These are phyloP conservation scores for Leccinum longicurvipes DNA, from an alignment of 768 basidiomycete genomes.

Conservation along the genomic window DNA sequence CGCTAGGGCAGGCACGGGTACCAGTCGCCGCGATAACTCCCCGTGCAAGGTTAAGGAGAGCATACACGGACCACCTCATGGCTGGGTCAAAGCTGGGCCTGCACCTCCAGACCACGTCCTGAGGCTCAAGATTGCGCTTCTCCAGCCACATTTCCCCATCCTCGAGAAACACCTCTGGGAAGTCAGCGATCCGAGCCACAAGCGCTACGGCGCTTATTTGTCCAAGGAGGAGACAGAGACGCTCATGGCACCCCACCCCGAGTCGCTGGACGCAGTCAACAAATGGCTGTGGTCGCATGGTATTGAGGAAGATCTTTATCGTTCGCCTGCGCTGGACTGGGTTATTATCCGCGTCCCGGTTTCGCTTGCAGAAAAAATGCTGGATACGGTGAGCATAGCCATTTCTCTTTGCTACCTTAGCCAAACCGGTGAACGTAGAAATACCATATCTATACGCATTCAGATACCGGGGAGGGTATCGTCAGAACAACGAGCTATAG, in stretches of 20 bases:
- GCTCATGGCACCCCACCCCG: constrained; percentile 54
- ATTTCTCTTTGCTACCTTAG: neutral
- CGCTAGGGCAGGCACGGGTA: constrained; percentile 4
- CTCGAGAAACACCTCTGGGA: constrained; percentile 54
- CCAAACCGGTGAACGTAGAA: constrained; percentile 36
- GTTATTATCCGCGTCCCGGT: constrained; percentile 58
- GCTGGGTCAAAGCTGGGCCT: constrained; percentile 44
- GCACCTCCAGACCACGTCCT: constrained; percentile 49
- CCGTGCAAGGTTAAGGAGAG: constrained; percentile 46
- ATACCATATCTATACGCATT: constrained; percentile 62
- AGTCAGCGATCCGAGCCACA: constrained; percentile 53
- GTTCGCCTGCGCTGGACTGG: constrained; percentile 71
- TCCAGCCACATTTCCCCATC: constrained; percentile 46
- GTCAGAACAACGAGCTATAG: constrained; percentile 67
- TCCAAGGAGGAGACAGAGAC: constrained; percentile 64
- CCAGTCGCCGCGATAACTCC: constrained; percentile 3
- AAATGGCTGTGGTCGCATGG: constrained; percentile 62
- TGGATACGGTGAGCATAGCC: constrained; percentile 52
- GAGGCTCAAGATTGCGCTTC: constrained; percentile 55
- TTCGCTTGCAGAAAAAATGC: constrained; percentile 60
- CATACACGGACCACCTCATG: constrained; percentile 40
- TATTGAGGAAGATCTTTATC: constrained; percentile 42
- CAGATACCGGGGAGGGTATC: constrained; percentile 47
- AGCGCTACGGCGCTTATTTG: constrained; percentile 53
- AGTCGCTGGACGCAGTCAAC: constrained; percentile 51